phyloP scores from a whole-genome alignment of 148 eudicot species.

The Rhododendron molle region DNA sequence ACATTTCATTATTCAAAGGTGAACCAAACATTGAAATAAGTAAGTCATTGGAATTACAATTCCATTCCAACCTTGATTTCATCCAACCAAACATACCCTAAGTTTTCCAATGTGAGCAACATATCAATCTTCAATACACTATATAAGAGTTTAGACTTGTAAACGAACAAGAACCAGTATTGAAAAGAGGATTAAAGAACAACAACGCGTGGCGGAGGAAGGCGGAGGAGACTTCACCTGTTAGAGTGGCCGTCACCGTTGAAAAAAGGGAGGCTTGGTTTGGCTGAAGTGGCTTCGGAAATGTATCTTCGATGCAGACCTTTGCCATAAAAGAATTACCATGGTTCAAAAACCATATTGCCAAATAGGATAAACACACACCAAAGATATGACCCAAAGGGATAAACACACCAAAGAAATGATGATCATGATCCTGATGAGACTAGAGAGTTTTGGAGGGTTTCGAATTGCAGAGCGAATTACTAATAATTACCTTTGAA shows the following conservation, averaged over 20 bases:
- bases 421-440: not conserved
- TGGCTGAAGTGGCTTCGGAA: not conserved
- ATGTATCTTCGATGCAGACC: not conserved
- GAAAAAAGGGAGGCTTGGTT: not conserved
- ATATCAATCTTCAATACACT: not conserved
- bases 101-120: not conserved
- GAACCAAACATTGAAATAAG: too few relatives aligned
- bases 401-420: not conserved
- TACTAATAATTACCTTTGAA: not conserved
- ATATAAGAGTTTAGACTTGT: not conserved
- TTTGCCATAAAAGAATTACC: not conserved
- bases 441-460: not conserved
- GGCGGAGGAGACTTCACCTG: conserved; percentile 4
- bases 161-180: not conserved
- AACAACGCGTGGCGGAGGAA: not conserved
- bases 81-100: too few relatives aligned
- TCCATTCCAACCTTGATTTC: too few relatives aligned
- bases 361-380: too few relatives aligned
- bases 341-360: not conserved
- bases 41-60: too few relatives aligned
- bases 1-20: too few relatives aligned
- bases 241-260: not conserved
- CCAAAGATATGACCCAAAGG: not conserved
- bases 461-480: not conserved
- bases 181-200: not conserved